Base-by-base conservation (phyloP, 2,329 filamentous ascomycete genomes). In the Aspergillus clavatus region DNA sequence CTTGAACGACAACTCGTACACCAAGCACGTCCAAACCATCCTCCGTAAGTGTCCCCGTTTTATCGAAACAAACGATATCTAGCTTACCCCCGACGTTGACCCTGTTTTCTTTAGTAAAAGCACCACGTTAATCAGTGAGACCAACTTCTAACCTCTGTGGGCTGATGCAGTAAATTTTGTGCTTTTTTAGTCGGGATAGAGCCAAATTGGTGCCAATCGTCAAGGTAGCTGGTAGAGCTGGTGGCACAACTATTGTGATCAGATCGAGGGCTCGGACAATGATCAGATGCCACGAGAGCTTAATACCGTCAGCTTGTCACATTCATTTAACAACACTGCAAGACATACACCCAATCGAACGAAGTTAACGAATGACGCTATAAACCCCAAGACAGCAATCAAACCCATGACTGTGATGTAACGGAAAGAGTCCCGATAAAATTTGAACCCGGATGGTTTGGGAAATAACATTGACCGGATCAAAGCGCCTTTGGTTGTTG, bases 391-490 rank as follows among this genome's bases (percentile, higher is more conserved):
- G 39, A 83, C 71, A 18, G 93, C 94, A 57, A 98, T 84, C 33
- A 83, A 72, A 5, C 80, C 91, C 93, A 98, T 98, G 48, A 98
- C 93, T 3, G 87, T 89, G 48, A 98, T 97, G 65, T 98, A 98
- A 18, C 90, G 83, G 71, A 98, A 98, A 0, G 91, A 96, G 66
- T 98, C 93, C 33, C 89, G 82, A 66, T 98, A 98, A 65, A 98
- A 98, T 60, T 94, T 97, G 79, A 98, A 98, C 0, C 91, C 91
- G 0, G 91, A 95, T 1, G 93, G 93, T 62, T 98, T 98, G 0
- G 93, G 94, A 63, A 98, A 98, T 28, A 98, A 79, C 91, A 98
- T 98, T 0, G 93, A 97, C 19, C 93, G 86, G 47, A 98, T 89
- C 14, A 98, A 74, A 7, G 93, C 88, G 19, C 93, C 93, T 66